phyloP scores from a whole-genome alignment of 345 rosid genomes.

The Brassica juncea region DNA sequence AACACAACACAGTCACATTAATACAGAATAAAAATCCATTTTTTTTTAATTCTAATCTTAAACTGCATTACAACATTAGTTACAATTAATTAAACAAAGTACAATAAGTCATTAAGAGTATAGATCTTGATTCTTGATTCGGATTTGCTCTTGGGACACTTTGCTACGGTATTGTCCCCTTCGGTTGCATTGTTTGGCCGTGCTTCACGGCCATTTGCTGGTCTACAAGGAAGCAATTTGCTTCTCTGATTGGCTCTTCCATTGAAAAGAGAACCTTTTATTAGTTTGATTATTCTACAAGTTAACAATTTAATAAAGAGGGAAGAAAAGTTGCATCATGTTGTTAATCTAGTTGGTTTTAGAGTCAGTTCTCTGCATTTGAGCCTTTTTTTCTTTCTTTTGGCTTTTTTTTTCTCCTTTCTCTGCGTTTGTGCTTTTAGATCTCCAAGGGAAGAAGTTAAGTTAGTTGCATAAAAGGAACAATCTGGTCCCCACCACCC shows the following conservation, averaged over 20 bases:
- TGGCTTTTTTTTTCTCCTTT: constrained; percentile 28
- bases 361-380: constrained; percentile 40
- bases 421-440: constrained; percentile 52
- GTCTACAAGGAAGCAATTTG: constrained; percentile 34
- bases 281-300: constrained; percentile 22
- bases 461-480: constrained; percentile 44
- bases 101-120: constrained; percentile 31
- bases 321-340: constrained; percentile 11
- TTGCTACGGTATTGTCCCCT: constrained; percentile 42
- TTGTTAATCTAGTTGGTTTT: constrained; percentile 29
- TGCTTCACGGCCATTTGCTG: constrained; percentile 31
- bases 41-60: constrained; percentile 1
- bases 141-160: constrained; percentile 46
- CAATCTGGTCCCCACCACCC: constrained; percentile 63
- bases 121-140: constrained; percentile 43
- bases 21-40: constrained; percentile 15
- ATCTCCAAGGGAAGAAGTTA: constrained; percentile 51
- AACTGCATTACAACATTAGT: constrained; percentile 22
- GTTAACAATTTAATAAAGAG: constrained; percentile 30
- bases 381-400: constrained; percentile 30
- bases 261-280: constrained; percentile 30
- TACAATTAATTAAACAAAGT: background rate
- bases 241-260: constrained; percentile 21
- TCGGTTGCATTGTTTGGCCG: constrained; percentile 23
- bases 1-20: constrained; percentile 30